phyloP scores from a whole-genome alignment of 106 monocot species.

The Amphibolis antarctica region DNA sequence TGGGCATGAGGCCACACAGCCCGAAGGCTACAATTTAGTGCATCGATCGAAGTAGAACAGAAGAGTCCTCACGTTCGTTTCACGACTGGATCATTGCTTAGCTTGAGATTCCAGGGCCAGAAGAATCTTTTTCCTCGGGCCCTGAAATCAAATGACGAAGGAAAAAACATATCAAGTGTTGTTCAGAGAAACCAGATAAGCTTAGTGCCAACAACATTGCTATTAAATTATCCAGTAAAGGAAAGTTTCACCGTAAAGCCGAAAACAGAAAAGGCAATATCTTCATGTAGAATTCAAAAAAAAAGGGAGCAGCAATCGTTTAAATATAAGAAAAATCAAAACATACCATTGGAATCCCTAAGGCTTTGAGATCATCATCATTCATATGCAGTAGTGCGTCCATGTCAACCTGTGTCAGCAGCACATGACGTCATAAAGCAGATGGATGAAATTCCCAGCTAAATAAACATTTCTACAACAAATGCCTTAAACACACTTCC shows the following conservation, averaged over 20 bases:
- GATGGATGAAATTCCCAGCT: not conserved
- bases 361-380: slow-evolving; percentile 66
- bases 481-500: slow-evolving; percentile 38
- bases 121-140: slow-evolving; percentile 66
- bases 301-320: not conserved
- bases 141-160: slow-evolving; percentile 25
- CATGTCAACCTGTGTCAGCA: slow-evolving; percentile 56
- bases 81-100: slow-evolving; percentile 4
- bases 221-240: too few species aligned
- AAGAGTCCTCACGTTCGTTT: not conserved
- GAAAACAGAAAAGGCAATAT: not conserved
- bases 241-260: not conserved
- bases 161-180: not conserved
- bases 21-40: too few species aligned
- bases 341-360: slow-evolving; percentile 83
- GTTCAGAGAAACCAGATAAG: not conserved
- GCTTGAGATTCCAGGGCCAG: slow-evolving; percentile 35
- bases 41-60: too few species aligned
- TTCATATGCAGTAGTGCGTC: slow-evolving; percentile 57
- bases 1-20: too few species aligned
- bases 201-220: not conserved
- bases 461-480: not conserved
- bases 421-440: not conserved
- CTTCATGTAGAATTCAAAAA: too few species aligned
- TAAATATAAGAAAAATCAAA: not conserved